phyloP scores from a whole-genome alignment of 1,284 basidiomycete genomes.

The Megacollybia platyphylla region DNA sequence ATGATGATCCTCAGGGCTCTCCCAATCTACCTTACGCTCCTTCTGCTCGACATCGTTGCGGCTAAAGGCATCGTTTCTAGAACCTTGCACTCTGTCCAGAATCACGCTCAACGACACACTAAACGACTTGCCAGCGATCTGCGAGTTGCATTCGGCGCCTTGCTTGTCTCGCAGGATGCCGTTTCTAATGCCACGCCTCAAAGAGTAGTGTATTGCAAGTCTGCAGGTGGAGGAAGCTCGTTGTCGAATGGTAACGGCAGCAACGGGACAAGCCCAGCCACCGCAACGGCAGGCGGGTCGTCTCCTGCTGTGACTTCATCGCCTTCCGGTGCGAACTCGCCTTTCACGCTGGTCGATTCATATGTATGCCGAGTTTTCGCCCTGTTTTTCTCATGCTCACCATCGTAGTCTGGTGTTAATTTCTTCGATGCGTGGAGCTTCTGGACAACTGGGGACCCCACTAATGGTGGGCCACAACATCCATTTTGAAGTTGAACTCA shows the following conservation, averaged over 20 bases:
- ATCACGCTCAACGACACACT: conserved; percentile 27
- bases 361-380: conserved; percentile 15
- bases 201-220: conserved; percentile 28
- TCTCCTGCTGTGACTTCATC: conserved; percentile 14
- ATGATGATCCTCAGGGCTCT: neutral
- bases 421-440: conserved; percentile 82
- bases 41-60: neutral
- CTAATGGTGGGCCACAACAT: conserved; percentile 43
- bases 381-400: neutral
- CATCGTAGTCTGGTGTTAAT: conserved; percentile 37
- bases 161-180: conserved; percentile 17
- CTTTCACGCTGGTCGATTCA: conserved; percentile 20
- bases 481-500: neutral
- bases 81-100: conserved; percentile 23
- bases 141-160: conserved; percentile 43
- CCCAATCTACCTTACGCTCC: neutral
- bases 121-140: conserved; percentile 54
- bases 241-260: conserved; percentile 5
- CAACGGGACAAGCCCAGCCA: neutral
- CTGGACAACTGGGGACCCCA: conserved; percentile 63
- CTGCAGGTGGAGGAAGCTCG: conserved; percentile 12
- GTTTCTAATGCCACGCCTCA: conserved; percentile 3
- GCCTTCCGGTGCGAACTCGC: conserved; percentile 1
- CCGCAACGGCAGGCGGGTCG: conserved; percentile 6
- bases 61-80: conserved; percentile 16